Evolutionary conservation across 352 stramenopile species (phyloP), one percentile per base, ranked within the genome.

Genomic region (Globisporangium paddicum): DNA sequence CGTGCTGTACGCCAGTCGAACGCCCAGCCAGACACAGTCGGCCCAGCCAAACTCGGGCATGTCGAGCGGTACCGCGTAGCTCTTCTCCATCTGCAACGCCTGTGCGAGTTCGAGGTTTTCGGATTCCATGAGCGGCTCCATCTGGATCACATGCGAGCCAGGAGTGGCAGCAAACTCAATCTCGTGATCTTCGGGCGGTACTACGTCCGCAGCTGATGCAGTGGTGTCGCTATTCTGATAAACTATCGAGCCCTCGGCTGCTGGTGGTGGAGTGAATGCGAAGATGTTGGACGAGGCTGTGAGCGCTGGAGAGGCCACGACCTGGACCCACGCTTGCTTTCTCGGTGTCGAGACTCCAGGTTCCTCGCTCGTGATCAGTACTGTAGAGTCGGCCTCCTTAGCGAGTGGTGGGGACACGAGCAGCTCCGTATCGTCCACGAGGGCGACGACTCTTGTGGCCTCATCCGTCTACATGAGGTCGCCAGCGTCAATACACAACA

Each of bases 241-340:
- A 26, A 25, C 7, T 25, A 25, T 41, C 51, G 5, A n/a, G 18
- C 13, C 11, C 26, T 53, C 30, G 28, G 28, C 5, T 41, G 28
- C 10, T 34, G 46, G 40, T 2, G 45, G 18, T 30, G 67, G 50
- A 14, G 69, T 40, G 38, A 87, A 87, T 9, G 75, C 53, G 47
- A 89, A 86, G 40, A 89, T 87, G 42, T 65, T 86, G 34, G 73
- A 68, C 13, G 69, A 69, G 9, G 62, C 16, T 0, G 58, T 16
- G 6, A 41, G n/a, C 3, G 58, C 57, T 6, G 47, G 16, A 2
- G 49, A 6, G 2, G 56, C 52, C 2, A 74, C 38, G 0, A 69
- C 60, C 11, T 70, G 68, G 18, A 75, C 68, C 79, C 79, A 89
- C 1, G 79, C 79, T 26, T 76, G 59, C 58, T 82, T 82, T 34